phyloP scores from a whole-genome alignment of 345 rosid species.

The Bretschneidera sinensis region DNA sequence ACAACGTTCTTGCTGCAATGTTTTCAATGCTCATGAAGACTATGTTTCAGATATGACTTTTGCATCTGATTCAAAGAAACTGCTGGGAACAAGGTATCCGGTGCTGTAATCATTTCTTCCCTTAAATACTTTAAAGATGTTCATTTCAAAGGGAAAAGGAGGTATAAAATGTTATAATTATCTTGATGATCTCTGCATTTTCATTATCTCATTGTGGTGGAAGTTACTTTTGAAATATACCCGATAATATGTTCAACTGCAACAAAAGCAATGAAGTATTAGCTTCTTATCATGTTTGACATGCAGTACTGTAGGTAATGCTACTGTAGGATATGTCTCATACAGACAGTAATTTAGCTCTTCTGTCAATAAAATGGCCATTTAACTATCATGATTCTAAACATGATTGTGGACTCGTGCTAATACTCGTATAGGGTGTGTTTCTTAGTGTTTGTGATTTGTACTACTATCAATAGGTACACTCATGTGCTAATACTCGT shows the following conservation, averaged over 20 bases:
- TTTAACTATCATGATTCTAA: background rate
- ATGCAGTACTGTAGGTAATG: background rate
- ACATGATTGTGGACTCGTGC: too few relatives aligned
- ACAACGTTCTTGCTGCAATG: slow-evolving; percentile 70
- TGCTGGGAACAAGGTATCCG: slow-evolving; percentile 74
- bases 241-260: background rate
- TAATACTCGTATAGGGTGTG: too few relatives aligned
- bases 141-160: background rate
- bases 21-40: slow-evolving; percentile 76
- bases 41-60: slow-evolving; percentile 81
- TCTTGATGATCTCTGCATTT: background rate
- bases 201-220: background rate
- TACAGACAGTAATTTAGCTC: background rate
- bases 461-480: too few relatives aligned
- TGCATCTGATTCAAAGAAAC: slow-evolving; percentile 68
- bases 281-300: background rate
- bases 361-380: too few relatives aligned
- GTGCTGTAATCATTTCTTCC: slow-evolving; percentile 5
- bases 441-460: background rate
- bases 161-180: too few relatives aligned
- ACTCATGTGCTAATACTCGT: background rate
- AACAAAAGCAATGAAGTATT: background rate
- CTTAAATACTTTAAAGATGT: background rate
- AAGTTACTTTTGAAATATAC: background rate
- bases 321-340: background rate